Base-by-base conservation (phyloP, 495 filamentous ascomycete species). In the Talaromyces proteolyticus region DNA sequence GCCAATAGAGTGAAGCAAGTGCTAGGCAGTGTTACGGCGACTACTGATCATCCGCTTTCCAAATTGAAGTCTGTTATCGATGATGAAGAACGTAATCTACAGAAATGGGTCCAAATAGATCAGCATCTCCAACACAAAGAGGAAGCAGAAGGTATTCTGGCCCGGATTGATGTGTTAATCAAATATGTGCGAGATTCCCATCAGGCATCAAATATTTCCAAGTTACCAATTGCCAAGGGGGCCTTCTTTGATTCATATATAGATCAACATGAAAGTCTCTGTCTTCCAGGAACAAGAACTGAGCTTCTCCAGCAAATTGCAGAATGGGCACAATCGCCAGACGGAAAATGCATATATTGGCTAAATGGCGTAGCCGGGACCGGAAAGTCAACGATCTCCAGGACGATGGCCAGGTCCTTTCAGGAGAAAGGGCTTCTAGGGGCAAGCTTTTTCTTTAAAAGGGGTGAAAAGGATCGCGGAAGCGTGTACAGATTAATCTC, bases 391-490 rank as follows among this genome's bases (percentile, higher is more conserved):
- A 64, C 61, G 3, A 58, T 65, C 17, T 44, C 57, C 6, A 47
- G 54, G 16, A 59, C 61, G 5, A 14, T 62, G 0, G 58, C 58
- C 1, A 20, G 1, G 17, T 29, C 2, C 6, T 51, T 58, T 6
- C 3, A 29, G 0, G 10, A 22, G 1, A n/a, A 22, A 10, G 22
- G 37, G 6, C n/a, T 26, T 0, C 50, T 61, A 20, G 55, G 40
- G 0, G 58, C 45, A 0, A 70, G 61, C 56, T 74, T 75, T 54
- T 73, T 77, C 59, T 77, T 77, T 53, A 71, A 67, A 36, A 65
- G 61, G 46, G 64, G 66, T 18, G 63, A 67, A 3, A 56, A 63
- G 2, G 66, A 75, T 44, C 60, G 62, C 36, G 61, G 58, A 14
- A 61, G 55, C 10, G 62, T 64, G n/a, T 42, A 18, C 3, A 57